phyloP scores from a whole-genome alignment of 331 rosid genomes.

The Quercus lobata region DNA sequence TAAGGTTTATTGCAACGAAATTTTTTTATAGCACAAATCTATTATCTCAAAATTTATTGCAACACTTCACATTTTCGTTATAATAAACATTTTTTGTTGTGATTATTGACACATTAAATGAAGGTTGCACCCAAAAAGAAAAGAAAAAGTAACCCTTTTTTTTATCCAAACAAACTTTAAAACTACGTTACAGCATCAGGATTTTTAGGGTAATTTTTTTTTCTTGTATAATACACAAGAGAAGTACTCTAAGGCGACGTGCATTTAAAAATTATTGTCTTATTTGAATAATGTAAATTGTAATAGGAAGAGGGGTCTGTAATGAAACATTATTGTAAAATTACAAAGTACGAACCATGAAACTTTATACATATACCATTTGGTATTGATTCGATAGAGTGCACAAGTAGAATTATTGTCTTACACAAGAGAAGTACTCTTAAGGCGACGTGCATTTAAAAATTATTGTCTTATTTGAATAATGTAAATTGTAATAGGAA shows the following conservation, averaged over 20 bases:
- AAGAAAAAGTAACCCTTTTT: no score
- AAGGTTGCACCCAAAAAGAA: not conserved
- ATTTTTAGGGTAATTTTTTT: not conserved
- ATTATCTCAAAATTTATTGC: no score
- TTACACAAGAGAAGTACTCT: no score
- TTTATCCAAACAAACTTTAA: not conserved
- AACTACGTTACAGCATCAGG: not conserved
- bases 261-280: not conserved
- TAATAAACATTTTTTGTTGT: no score
- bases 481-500: not conserved
- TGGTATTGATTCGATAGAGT: constrained; percentile 12
- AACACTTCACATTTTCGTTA: no score
- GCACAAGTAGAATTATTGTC: not conserved
- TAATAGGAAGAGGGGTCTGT: no score
- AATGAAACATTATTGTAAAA: no score
- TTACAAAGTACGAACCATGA: no score
- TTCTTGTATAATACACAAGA: not conserved
- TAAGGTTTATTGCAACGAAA: no score
- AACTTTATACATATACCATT: not conserved
- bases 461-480: not conserved
- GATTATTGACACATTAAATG: no score
- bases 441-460: not conserved
- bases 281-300: not conserved
- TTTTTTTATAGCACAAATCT: no score
- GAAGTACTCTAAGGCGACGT: not conserved